These are phyloP conservation scores for Oenanthe javanica DNA, from an alignment of 140 eudicot genomes.

Conservation along the genomic window DNA sequence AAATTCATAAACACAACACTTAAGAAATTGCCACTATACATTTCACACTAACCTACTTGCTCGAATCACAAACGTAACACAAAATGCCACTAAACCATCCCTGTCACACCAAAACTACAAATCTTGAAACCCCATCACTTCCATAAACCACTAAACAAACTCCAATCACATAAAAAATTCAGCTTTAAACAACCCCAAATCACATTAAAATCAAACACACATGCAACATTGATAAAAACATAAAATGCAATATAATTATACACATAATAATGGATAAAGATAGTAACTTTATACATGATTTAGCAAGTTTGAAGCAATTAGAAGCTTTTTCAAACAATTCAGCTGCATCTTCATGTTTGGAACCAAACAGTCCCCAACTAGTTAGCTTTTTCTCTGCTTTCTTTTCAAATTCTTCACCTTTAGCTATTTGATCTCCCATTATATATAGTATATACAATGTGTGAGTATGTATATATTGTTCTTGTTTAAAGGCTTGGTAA, in stretches of 20 bases:
- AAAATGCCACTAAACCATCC: too few relatives aligned
- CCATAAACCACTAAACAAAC: neutral
- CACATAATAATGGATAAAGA: neutral
- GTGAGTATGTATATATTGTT: too few relatives aligned
- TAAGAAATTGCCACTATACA: too few relatives aligned
- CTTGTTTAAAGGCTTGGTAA: too few relatives aligned
- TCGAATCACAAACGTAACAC: too few relatives aligned
- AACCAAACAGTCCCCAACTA: slow-evolving; percentile 35
- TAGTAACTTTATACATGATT: slow-evolving; percentile 24
- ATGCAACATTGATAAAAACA: neutral
- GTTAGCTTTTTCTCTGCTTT: slow-evolving; percentile 41
- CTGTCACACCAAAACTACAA: too few relatives aligned
- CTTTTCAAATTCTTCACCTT: slow-evolving; percentile 30
- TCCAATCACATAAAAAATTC: neutral
- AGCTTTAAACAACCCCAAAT: neutral
- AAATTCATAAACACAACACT: too few relatives aligned
- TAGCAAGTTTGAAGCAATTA: slow-evolving; percentile 37
- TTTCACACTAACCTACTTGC: too few relatives aligned
- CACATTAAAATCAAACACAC: neutral
- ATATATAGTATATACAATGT: neutral
- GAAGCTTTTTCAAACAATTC: slow-evolving; percentile 36
- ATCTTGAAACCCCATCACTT: too few relatives aligned
- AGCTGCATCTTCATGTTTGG: slow-evolving; percentile 37
- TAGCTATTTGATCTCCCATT: slow-evolving; percentile 37
- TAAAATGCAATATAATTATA: neutral